Conservation (phyloP, 2,329 filamentous ascomycete species). For the Pseudogymnoascus sp. region DNA sequence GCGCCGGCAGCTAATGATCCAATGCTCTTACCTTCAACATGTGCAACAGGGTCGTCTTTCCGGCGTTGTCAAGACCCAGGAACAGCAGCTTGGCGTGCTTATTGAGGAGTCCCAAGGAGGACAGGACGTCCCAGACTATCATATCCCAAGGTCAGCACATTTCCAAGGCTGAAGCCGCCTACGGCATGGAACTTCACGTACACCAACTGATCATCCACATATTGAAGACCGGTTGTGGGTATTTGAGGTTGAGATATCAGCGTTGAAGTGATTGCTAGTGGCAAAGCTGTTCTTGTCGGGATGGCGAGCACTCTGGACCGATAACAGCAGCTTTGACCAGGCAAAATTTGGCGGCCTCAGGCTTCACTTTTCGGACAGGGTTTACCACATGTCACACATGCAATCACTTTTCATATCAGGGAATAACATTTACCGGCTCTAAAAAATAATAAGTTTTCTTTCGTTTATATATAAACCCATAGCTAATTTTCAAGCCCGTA, state of each 20-base stretch:
- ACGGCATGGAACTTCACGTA: conserved; percentile 43
- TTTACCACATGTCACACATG: background rate
- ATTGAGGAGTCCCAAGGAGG: conserved; percentile 81
- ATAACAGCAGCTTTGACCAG: conserved; percentile 3
- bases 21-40: conserved; percentile 74
- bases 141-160: conserved; percentile 25
- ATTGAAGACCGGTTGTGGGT: conserved; percentile 12
- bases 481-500: background rate
- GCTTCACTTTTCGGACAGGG: background rate
- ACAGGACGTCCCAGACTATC: conserved; percentile 81
- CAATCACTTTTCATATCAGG: background rate
- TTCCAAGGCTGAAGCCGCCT: background rate
- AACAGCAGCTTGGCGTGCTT: conserved; percentile 95
- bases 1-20: conserved; percentile 4
- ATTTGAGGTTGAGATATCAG: conserved; percentile 7
- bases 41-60: conserved; percentile 88
- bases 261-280: conserved; percentile 6
- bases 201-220: conserved; percentile 98
- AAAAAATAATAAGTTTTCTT: background rate
- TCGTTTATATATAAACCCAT: background rate
- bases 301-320: background rate
- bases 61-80: conserved; percentile 87
- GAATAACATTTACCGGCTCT: background rate
- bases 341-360: background rate
- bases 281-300: conserved; percentile 7